phyloP scores from a whole-genome alignment of 2,329 filamentous ascomycete genomes.

The Clarireedia monteithiana region DNA sequence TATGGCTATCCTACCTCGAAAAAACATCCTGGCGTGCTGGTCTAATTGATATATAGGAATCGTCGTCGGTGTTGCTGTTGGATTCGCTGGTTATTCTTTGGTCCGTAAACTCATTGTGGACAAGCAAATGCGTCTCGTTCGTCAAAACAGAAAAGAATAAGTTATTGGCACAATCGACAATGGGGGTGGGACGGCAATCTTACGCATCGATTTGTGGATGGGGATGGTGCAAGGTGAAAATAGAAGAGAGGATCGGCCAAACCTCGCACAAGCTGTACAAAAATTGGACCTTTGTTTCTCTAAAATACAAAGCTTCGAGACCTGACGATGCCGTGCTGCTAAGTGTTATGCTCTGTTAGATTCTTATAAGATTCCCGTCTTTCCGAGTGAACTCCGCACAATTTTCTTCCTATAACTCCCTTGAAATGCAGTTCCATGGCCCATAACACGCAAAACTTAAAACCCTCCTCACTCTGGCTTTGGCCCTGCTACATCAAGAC shows the following conservation, averaged over 20 bases:
- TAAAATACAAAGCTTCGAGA: slow-evolving; percentile 15
- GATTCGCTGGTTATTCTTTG: slow-evolving; percentile 76
- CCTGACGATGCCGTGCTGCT: background rate
- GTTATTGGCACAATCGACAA: background rate
- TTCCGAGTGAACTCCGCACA: slow-evolving; percentile 5
- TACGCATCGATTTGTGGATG: background rate
- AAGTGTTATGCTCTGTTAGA: background rate
- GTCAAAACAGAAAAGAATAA: slow-evolving; percentile 44
- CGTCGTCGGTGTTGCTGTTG: slow-evolving; percentile 78
- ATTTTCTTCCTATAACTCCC: slow-evolving; percentile 18
- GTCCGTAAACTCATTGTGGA: slow-evolving; percentile 76
- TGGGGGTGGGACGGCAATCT: slow-evolving; percentile 9
- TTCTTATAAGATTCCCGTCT: background rate
- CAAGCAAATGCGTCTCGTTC: slow-evolving; percentile 82
- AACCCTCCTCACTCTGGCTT: slow-evolving; percentile 54
- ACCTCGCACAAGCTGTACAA: slow-evolving; percentile 8
- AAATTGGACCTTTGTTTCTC: slow-evolving; percentile 16
- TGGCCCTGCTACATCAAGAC: slow-evolving; percentile 87
- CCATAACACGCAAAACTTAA: background rate
- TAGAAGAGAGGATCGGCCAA: slow-evolving; percentile 1
- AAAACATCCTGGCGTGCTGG: slow-evolving; percentile 9
- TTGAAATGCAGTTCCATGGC: slow-evolving; percentile 10
- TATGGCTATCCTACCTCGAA: slow-evolving; percentile 38
- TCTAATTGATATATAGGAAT: slow-evolving; percentile 43
- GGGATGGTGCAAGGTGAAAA: background rate